Base-by-base conservation (phyloP, 352 stramenopile genomes). In the Phytophthora hybrid region DNA sequence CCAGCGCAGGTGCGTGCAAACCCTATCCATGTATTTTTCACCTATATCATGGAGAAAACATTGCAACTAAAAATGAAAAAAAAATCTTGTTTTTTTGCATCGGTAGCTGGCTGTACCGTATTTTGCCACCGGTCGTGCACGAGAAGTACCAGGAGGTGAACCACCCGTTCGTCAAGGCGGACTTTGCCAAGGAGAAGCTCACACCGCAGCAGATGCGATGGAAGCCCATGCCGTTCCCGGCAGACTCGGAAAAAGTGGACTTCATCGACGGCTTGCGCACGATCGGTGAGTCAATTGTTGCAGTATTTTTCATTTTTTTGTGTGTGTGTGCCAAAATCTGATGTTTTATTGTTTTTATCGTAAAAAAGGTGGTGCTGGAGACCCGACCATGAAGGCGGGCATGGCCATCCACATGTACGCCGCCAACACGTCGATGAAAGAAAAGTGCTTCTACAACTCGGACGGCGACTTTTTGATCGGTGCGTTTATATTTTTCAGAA, bases 401-500 rank as follows among this genome's bases (percentile, higher is more conserved):
- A 78, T 99, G 51, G 93, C 88, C 1, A 97, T 99, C 66, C 97
- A 99, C 80, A 93, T 97, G 78, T 99, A 99, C 78, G 70, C 89
- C 2, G 95, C 84, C 41, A 97, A 98, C 68, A 61, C 73, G 19
- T 92, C 85, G 46, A 99, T 99, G 97, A 74, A 69, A 32, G 76
- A 98, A 74, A 87, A 88, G 62, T 93, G 92, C 55, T 93, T 99
- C 34, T 98, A 98, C 85, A 99, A 99, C 83, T 95, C 91, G 57
- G 97, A 99, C 78, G 97, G 97, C 63, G 97, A 99, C 69, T 97
- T 99, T 52, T 83, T 99, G 52, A 97, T 99, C 61, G 86, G 82
- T 90, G 65, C 23, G 65, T 66, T 31, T 9, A 3, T 66, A 31
- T 31, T 31, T 31, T 31, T 31, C 29, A 31, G 29, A 21, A 2